Evolutionary conservation across 2,329 filamentous ascomycete species (phyloP), one percentile per base, ranked within the genome.

Genomic region (Neonectria coccinea): DNA sequence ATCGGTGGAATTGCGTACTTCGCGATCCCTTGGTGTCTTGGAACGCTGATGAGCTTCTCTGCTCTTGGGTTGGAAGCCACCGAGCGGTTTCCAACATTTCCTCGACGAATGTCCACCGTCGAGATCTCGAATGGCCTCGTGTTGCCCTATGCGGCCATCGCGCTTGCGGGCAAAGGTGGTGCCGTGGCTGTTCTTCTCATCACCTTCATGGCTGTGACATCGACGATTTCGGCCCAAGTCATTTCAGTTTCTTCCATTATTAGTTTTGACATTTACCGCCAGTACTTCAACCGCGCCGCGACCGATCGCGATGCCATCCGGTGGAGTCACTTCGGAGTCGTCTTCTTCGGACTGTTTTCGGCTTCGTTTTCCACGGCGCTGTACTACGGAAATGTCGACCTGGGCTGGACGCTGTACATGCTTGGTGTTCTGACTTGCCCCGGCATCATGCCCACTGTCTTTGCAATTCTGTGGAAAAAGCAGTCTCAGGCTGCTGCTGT

Each of bases 151-250:
- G 90, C 89, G 2, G 89, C 91, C 0, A 87, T 91, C 27, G 89
- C 90, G 2, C 77, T 93, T 29, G 84, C 92, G 2, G 91, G 91
- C 0, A 89, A 88, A 67, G 90, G 90, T 9, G 91, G 91, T 51
- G 91, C 91, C 0, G 88, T 86, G 1, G 90, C 89, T 0, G 88
- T 90, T 1, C 81, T 92, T 0, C 79, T 93, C 5, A 84, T 92
- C 58, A 87, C 91, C 11, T 92, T 93, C 81, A 92, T 93, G 90
- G 91, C 91, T 2, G 89, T 92, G n/a, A 92, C 90, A 1, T 85
- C 82, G 0, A 86, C 83, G 0, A 79, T 85, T 2, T 84, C 82
- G 0, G 83, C 84, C 0, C 83, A 86, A 48, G 80, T 86, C 1
- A 85, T 86, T 52, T 83, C 84, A 1, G 83, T 85, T 2, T 84